Evolutionary conservation across 768 basidiomycete genomes (phyloP), one percentile per base, ranked within the genome.

Genomic region (Lentinus tigrinus): DNA sequence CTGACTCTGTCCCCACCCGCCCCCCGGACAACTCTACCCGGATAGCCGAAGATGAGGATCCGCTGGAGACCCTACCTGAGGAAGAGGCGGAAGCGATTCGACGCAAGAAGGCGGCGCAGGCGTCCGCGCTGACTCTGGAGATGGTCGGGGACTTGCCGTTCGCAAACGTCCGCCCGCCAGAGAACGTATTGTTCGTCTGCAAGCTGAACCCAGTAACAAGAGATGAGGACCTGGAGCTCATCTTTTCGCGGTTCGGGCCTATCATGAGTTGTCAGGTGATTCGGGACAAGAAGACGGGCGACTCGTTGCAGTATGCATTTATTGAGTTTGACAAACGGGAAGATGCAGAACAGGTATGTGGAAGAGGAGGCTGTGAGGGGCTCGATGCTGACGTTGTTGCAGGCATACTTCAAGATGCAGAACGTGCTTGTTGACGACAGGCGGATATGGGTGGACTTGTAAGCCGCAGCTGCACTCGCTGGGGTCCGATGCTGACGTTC

Each of bases 391-490:
- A 28, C n/a, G 24, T 49, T 19, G 16, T n/a, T 31, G 47, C 39
- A 95, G 90, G 97, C 93, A 9, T 99, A 98, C 73, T 95, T 98
- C 77, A 99, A 98, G 73, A 99, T 99, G 97, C 97, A 98, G 71
- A 98, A 98, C 66, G 97, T 98, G 0, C 77, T 99, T 11, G 91
- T 99, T 13, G 97, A 99, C 69, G 97, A 99, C 73, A 84, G 95
- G 14, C 85, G 97, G 13, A 98, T 99, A 67, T 98, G 96, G 93
- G 96, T 99, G 61, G 97, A 98, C 74, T 98, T 99, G 89, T 95
- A 65, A 60, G 89, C 79, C 37, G n/a, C 47, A 34, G 28, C 34
- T 10, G 28, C 52, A 52, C 16, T 24, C 47, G 2, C 1, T 7
- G 67, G 48, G 53, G 4, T 23, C 48, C 47, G 16, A 66, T 67